Evolutionary conservation across 179 eudicot species (phyloP), one percentile per base, ranked within the genome.

Genomic region (Beta macrorhiza): DNA sequence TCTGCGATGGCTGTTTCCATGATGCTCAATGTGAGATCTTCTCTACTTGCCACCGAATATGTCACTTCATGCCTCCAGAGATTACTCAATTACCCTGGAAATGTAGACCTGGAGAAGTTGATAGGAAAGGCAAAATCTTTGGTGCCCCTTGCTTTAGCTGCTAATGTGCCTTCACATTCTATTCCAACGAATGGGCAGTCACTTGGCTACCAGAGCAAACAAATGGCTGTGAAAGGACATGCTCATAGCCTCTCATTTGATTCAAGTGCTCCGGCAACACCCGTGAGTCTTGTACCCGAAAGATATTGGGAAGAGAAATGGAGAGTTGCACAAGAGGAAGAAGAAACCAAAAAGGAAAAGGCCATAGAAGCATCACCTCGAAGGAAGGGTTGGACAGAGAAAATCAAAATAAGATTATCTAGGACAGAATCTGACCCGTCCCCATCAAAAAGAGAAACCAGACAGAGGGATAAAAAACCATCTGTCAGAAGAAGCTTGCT

Each of bases 221-320:
- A 88, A 53, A 58, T 42, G 74, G 79, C 65, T 70, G 82, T 73
- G 70, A 94, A 94, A 79, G 90, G 92, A 73, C 96, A 89, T 87
- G 86, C 87, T 64, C 93, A 90, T 82, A 94, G 91, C 82, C 86
- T 82, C 70, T 88, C 96, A 20, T 73, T 85, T 9, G 99, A 91
- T 85, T 85, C 91, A 62, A 76, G 78, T 85, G 85, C 89, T 64
- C 88, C 88, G 5, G 84, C 75, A 81, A 78, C 86, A 65, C 90
- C 92, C 19, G 80, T 85, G 52, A 83, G 80, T 83, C 76, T 81
- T 70, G 89, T 92, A 25, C 96, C 97, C n/a, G 97, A 94, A 84
- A 96, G 94, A 78, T 96, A 96, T 79, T 96, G 99, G 99, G 99
- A 96, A 89, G 98, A 92, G 81, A 92, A 92, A 79, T 96, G 99